Evolutionary conservation across 1,284 basidiomycete genomes (phyloP).

Genomic region (Pseudozyma sp.): DNA sequence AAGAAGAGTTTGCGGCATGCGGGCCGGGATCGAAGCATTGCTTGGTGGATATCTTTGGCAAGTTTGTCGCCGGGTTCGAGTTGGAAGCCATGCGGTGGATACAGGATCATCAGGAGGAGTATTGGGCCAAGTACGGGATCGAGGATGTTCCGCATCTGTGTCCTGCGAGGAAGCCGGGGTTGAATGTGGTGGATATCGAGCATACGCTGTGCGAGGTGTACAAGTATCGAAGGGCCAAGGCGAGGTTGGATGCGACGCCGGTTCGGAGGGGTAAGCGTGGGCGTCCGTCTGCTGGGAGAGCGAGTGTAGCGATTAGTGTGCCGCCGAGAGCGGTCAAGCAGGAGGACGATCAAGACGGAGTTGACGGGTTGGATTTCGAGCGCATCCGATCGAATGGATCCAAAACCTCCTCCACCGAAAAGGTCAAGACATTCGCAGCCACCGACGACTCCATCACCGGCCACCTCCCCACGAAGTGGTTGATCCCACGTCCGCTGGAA

Average conservation of each 20-base stretch:
- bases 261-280: background rate
- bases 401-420: slow-evolving; percentile 18
- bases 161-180: slow-evolving; percentile 69
- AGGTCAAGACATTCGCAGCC: slow-evolving; percentile 22
- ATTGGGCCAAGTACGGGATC: slow-evolving; percentile 70
- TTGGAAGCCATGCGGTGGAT: slow-evolving; percentile 74
- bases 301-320: slow-evolving; percentile 3
- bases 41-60: slow-evolving; percentile 74
- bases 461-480: slow-evolving; percentile 34
- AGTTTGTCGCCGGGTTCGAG: slow-evolving; percentile 70
- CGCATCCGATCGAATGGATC: slow-evolving; percentile 34
- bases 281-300: background rate
- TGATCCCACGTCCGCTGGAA: slow-evolving; percentile 24
- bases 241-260: background rate
- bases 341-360: slow-evolving; percentile 32
- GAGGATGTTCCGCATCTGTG: slow-evolving; percentile 35
- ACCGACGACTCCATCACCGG: slow-evolving; percentile 69
- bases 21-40: slow-evolving; percentile 75
- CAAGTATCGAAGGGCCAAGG: slow-evolving; percentile 74
- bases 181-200: slow-evolving; percentile 74
- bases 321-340: slow-evolving; percentile 15
- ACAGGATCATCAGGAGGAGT: slow-evolving; percentile 72
- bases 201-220: slow-evolving; percentile 78
- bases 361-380: slow-evolving; percentile 32
- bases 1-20: slow-evolving; percentile 75